Percentiles rank a stretch among this genome's conserved stretches.
phyloP scores from a whole-genome alignment of 75 land plant genomes.

The Selaginella moellendorffii region DNA sequence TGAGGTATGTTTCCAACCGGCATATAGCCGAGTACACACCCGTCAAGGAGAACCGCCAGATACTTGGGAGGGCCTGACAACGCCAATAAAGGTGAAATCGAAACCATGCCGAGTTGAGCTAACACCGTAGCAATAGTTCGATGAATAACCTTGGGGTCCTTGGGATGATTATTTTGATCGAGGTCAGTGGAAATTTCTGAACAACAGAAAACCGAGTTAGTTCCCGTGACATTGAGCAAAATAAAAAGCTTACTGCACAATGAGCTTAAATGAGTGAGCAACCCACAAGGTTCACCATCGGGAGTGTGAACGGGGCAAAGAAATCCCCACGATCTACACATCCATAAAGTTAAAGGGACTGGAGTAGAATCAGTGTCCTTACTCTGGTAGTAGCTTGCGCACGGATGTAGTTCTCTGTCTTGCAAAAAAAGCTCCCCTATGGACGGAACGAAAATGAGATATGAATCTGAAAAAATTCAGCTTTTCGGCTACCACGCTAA shows the following conservation, averaged over 20 bases:
- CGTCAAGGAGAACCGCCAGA: conserved; percentile 74
- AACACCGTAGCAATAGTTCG: conserved; percentile 34
- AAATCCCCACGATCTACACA: conserved; percentile 91
- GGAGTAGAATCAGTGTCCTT: conserved; percentile 14
- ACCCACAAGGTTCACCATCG: conserved; percentile 94
- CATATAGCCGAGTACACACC: conserved; percentile 62
- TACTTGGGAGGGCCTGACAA: conserved; percentile 56
- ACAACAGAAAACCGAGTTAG: not conserved
- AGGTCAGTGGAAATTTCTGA: conserved; percentile 69
- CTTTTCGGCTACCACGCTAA: conserved; percentile 82
- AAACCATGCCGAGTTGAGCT: conserved; percentile 49
- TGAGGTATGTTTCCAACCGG: conserved; percentile 28
- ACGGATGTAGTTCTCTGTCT: conserved; percentile 85
- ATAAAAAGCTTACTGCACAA: conserved; percentile 56
- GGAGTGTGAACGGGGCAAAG: conserved; percentile 99
- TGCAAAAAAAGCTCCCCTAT: conserved; percentile 87
- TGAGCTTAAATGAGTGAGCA: conserved; percentile 70
- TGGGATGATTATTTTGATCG: conserved; percentile 46
- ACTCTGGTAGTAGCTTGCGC: conserved; percentile 95
- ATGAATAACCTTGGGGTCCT: conserved; percentile 40
- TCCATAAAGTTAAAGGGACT: not conserved
- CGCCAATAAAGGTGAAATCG: conserved; percentile 44
- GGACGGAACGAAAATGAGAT: conserved; percentile 88
- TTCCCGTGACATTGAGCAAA: not conserved
- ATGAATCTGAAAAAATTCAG: conserved; percentile 79